Conservation (phyloP, 495 filamentous ascomycete species). For the Trichocladium antarcticum region DNA sequence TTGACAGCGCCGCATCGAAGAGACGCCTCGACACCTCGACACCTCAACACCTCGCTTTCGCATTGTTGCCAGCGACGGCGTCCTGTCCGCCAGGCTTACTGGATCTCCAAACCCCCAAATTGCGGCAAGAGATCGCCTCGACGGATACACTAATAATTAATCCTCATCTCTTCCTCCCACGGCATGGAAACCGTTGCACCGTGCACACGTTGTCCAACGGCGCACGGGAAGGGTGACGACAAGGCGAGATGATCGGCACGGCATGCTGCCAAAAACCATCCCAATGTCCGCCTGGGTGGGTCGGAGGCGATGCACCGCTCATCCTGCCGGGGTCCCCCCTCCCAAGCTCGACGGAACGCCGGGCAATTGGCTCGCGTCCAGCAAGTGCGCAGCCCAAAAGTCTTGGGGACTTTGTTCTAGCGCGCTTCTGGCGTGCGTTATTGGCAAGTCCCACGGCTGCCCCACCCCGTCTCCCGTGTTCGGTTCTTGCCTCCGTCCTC, state of each 20-base stretch:
- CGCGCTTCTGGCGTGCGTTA: constrained; percentile 16
- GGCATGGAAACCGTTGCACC: constrained; percentile 1
- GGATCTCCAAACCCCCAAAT: neutral
- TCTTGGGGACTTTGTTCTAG: constrained; percentile 16
- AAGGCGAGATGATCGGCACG: constrained; percentile 2
- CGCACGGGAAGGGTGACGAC: neutral
- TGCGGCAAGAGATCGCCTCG: neutral
- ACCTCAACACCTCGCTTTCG: no score
- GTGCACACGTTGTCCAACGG: neutral
- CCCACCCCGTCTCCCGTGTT: neutral
- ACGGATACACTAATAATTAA: no score
- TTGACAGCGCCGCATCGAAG: no score
- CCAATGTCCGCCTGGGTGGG: constrained; percentile 14
- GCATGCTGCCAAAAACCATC: constrained; percentile 9
- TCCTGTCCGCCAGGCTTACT: no score
- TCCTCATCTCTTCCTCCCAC: no score
- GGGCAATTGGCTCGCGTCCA: neutral
- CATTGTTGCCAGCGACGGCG: no score
- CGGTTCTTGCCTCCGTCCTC: neutral
- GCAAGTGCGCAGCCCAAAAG: no score
- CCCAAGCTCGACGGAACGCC: neutral
- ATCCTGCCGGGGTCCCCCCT: neutral
- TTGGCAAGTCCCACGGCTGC: no score
- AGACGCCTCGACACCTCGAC: no score
- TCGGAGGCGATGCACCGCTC: neutral